Base-by-base conservation (phyloP, 2,329 filamentous ascomycete genomes). In the Exophiala sp. region DNA sequence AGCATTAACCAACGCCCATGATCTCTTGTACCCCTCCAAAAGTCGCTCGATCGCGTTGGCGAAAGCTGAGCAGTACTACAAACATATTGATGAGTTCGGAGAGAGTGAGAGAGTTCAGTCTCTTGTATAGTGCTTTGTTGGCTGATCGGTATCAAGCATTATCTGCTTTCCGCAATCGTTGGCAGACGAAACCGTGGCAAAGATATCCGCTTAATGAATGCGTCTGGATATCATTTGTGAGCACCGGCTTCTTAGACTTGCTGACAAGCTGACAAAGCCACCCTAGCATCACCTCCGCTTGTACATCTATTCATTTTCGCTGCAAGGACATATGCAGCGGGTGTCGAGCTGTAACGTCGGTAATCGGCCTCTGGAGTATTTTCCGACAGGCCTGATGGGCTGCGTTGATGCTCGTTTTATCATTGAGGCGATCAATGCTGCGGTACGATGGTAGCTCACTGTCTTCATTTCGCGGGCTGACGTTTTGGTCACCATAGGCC, bases 141-240 rank as follows among this genome's bases (percentile, higher is more conserved):
- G 29, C 50, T 43, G 42, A 53, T 24, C 39, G 7, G 2, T n/a
- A 14, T 14, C 11, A 20, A 53, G 46, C 52, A n/a, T 40, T 54
- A 29, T 54, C 45, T 4, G 52, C 52, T 14, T 42, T 54, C 40
- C 52, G 52, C 24, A 50, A 49, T n/a, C 21, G 52, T 29, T 54
- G 52, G 52, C 52, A 54, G 38, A 54, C 50, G 52, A 49, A 40
- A 12, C 46, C 52, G 14, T 54, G 52, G 52, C 46, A 40, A 38
- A 54, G 46, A 7, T 45, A 50, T 20, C 52, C 52, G 35, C 45
- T 54, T 39, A 54, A 54, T 50, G 52, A 54, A 46, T 54, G 52
- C 32, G 52, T 54, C 14, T 54, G 52, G 52, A 54, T 54, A 49
- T 54, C 52, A 20, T 54, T 54, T 45, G 50, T 53, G 45, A 53